A percentile compares a stretch with the other conserved stretches of the same genome.
Conservation (phyloP, 768 basidiomycete species). For the Pleurotus tuber-regium region DNA sequence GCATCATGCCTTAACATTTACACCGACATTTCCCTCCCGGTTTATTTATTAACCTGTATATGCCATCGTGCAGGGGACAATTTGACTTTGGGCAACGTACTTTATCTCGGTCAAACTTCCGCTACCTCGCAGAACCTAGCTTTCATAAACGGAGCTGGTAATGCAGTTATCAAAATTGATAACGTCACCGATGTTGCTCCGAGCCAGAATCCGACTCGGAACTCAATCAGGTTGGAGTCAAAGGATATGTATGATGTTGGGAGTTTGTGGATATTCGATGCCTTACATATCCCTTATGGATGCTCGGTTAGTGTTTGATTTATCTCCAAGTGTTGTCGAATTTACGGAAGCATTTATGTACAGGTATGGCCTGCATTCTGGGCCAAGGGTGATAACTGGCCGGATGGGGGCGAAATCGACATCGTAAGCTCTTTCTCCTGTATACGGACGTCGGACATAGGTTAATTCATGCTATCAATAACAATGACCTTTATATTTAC, state of each 20-base stretch:
- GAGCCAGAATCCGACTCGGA: conserved; percentile 55
- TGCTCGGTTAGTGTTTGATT: conserved; percentile 30
- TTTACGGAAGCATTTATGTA: conserved; percentile 36
- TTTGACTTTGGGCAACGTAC: conserved; percentile 6
- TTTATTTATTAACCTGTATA: background rate
- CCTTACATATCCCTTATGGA: conserved; percentile 63
- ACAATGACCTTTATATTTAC: no score
- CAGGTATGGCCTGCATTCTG: conserved; percentile 72
- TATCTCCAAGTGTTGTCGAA: background rate
- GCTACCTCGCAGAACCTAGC: conserved; percentile 51
- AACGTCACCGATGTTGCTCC: conserved; percentile 57
- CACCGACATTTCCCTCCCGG: conserved; percentile 20
- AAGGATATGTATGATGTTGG: conserved; percentile 36
- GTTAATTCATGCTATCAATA: no score
- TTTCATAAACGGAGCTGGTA: conserved; percentile 60
- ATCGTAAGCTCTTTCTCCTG: conserved; percentile 36
- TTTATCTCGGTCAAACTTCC: conserved; percentile 49
- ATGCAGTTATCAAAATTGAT: conserved; percentile 76
- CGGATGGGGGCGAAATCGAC: conserved; percentile 60
- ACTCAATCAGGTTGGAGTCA: conserved; percentile 29
- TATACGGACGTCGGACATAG: no score
- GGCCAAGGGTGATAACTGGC: conserved; percentile 59
- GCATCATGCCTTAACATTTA: no score
- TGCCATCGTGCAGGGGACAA: no score
- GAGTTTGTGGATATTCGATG: conserved; percentile 59